Evolutionary conservation across 208 protist species (phyloP).

Genomic region (Phytomonas francai): DNA sequence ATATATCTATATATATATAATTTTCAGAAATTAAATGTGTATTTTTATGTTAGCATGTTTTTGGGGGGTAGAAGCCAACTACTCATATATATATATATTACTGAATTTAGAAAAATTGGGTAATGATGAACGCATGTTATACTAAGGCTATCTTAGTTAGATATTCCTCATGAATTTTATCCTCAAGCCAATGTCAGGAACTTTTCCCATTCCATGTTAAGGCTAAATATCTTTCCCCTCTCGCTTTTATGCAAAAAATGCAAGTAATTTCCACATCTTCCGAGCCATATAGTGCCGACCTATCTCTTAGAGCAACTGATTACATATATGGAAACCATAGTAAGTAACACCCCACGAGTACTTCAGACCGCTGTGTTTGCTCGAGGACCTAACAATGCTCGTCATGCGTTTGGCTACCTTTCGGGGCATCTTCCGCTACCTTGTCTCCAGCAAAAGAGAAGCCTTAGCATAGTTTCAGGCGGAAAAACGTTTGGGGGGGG

Average conservation of each 20-base stretch:
- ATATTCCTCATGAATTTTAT: neutral
- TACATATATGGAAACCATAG: neutral
- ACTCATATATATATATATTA: neutral
- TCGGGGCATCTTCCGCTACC: neutral
- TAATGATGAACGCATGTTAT: neutral
- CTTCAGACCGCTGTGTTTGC: neutral
- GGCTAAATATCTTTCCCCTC: neutral
- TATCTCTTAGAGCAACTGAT: neutral
- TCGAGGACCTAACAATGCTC: neutral
- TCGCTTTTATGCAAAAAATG: neutral
- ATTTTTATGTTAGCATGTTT: slow-evolving; percentile 6
- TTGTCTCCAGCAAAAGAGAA: neutral
- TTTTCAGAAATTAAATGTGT: neutral
- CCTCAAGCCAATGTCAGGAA: neutral
- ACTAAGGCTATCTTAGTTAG: neutral
- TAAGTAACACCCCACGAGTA: neutral
- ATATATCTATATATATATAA: slow-evolving; percentile 8
- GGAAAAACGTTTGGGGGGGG: neutral
- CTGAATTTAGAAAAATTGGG: neutral
- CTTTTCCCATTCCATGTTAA: neutral
- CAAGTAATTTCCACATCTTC: neutral
- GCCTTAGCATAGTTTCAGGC: neutral
- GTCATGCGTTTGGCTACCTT: neutral
- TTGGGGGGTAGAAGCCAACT: neutral
- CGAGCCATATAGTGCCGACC: neutral